A percentile compares a stretch with the other conserved stretches of the same genome.
Evolutionary conservation across 805 yeast genomes (phyloP).

Genomic region (Ogataea trehalophila): DNA sequence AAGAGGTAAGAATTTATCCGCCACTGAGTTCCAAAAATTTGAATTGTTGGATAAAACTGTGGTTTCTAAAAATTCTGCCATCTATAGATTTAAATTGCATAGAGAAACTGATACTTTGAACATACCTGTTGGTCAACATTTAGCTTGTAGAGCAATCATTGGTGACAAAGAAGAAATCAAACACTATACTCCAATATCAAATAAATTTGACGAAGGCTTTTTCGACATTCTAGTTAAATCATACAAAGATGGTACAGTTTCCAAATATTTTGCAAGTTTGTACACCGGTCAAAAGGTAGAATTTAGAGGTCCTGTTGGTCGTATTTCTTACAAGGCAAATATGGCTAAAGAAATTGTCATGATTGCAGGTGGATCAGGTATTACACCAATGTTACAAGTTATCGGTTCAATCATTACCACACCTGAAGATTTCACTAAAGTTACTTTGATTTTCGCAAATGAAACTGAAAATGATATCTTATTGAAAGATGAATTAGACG

Average conservation of each 20-base stretch:
- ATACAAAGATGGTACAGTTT: constrained; percentile 65
- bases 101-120: constrained; percentile 57
- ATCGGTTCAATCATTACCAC: constrained; percentile 65
- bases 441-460: constrained; percentile 64
- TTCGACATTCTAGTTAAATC: constrained; percentile 76
- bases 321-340: constrained; percentile 53
- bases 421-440: constrained; percentile 57
- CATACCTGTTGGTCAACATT: constrained; percentile 72
- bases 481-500: constrained; percentile 68
- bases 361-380: constrained; percentile 85
- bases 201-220: constrained; percentile 64
- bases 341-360: constrained; percentile 60
- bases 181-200: constrained; percentile 74
- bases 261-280: constrained; percentile 60
- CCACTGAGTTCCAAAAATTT: constrained; percentile 54
- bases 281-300: constrained; percentile 61
- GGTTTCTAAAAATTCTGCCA: constrained; percentile 64
- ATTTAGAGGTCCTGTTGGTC: constrained; percentile 78
- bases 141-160: constrained; percentile 49
- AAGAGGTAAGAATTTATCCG: constrained; percentile 35
- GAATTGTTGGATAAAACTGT: constrained; percentile 73
- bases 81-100: constrained; percentile 64
- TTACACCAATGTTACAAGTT: constrained; percentile 85
- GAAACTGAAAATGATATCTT: constrained; percentile 74
- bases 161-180: constrained; percentile 53